Percentiles rank a stretch among this genome's conserved stretches.
Conservation (phyloP, 2,329 filamentous ascomycete species). For the Xylariales sp. region DNA sequence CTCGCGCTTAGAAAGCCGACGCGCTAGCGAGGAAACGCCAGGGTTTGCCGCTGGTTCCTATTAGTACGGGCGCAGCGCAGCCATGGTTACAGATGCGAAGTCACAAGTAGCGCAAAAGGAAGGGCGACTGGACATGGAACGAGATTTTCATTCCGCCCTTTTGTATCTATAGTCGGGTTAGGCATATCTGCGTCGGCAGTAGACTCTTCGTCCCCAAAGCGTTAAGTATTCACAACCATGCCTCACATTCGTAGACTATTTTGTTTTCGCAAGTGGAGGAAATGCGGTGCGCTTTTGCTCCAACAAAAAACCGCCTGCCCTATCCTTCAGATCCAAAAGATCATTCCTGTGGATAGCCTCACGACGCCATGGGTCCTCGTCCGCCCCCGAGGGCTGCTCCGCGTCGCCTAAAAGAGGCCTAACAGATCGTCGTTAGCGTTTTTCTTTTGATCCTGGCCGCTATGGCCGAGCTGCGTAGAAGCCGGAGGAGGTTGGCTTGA, state of each 20-base stretch:
- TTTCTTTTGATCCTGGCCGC: conserved; percentile 52
- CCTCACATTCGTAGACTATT: conserved; percentile 13
- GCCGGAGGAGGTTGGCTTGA: conserved; percentile 73
- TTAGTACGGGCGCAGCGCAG: not conserved
- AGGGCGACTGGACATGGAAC: conserved; percentile 10
- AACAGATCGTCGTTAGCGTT: conserved; percentile 70
- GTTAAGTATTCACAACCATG: conserved; percentile 23
- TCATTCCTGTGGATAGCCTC: not conserved
- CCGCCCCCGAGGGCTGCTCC: not conserved
- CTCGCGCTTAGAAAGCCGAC: not conserved
- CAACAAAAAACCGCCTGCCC: conserved; percentile 3
- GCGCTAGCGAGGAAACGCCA: not conserved
- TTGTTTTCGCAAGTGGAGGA: conserved; percentile 12
- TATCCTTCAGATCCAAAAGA: conserved; percentile 32
- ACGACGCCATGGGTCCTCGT: conserved; percentile 11
- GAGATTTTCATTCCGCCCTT: conserved; percentile 21
- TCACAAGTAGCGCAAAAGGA: not conserved
- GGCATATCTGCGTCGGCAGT: conserved; percentile 12
- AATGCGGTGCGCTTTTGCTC: conserved; percentile 16
- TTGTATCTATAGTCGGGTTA: conserved; percentile 29
- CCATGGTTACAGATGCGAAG: conserved; percentile 5
- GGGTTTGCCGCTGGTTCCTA: not conserved
- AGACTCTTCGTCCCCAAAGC: conserved; percentile 8
- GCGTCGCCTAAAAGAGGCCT: conserved; percentile 62
- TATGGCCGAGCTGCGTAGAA: conserved; percentile 65